Conservation (phyloP, 1,284 basidiomycete genomes). For the Leccinum cinnamomeum region DNA sequence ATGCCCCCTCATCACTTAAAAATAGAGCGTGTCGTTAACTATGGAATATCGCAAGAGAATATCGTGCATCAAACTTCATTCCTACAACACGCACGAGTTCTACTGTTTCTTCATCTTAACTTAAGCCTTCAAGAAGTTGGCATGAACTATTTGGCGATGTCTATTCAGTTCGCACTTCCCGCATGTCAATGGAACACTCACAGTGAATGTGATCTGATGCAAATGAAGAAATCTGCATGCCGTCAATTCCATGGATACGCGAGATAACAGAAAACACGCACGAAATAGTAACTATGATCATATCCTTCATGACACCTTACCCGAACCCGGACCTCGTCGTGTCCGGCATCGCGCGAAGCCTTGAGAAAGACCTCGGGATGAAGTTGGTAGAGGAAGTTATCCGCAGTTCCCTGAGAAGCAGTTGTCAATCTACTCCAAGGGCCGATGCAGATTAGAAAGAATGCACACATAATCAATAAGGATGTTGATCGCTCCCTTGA, state of each 20-base stretch:
- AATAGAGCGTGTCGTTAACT: constrained; percentile 3
- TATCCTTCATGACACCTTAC: constrained; percentile 87
- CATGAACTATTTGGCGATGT: constrained; percentile 59
- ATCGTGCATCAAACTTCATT: constrained; percentile 10
- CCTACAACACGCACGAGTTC: constrained; percentile 1
- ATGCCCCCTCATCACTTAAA: neutral
- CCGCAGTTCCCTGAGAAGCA: constrained; percentile 69
- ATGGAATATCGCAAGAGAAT: neutral
- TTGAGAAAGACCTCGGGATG: constrained; percentile 87
- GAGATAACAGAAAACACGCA: constrained; percentile 46
- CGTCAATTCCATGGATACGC: constrained; percentile 65
- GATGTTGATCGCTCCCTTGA: constrained; percentile 71
- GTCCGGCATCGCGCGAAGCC: constrained; percentile 72
- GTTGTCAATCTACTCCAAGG: constrained; percentile 8
- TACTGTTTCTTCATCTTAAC: constrained; percentile 1
- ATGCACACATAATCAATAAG: constrained; percentile 76
- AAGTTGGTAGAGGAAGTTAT: constrained; percentile 89
- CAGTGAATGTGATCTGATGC: constrained; percentile 61
- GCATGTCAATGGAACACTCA: constrained; percentile 31
- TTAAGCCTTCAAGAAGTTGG: constrained; percentile 72
- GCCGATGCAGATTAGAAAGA: neutral
- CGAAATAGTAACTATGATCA: constrained; percentile 94
- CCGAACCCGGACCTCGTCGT: constrained; percentile 74
- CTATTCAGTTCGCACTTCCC: neutral
- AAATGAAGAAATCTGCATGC: constrained; percentile 77